These are phyloP conservation scores for Coemansia sp. DNA, from an alignment of 192 early-diverging fungal species.

Conservation along the genomic window DNA sequence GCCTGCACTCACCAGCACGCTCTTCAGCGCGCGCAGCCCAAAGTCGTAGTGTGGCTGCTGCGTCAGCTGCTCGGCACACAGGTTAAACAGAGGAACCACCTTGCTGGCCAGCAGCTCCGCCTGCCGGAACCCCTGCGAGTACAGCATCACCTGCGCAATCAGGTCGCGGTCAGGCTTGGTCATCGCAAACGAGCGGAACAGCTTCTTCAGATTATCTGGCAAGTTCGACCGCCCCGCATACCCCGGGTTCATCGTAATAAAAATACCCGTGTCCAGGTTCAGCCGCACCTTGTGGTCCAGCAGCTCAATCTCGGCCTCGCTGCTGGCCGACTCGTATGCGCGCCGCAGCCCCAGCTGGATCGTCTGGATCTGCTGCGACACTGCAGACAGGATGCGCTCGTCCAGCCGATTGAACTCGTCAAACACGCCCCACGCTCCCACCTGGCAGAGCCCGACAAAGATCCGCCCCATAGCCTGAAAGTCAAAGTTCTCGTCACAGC, in stretches of 20 bases:
- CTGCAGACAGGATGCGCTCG: conserved; percentile 96
- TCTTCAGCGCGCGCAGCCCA: conserved; percentile 96
- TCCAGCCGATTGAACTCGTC: conserved; percentile 99
- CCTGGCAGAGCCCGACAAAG: conserved; percentile 97
- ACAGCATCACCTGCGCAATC: conserved; percentile 99
- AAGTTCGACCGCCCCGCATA: conserved; percentile 98
- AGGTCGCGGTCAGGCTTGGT: conserved; percentile 95
- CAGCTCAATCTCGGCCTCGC: conserved; percentile 80
- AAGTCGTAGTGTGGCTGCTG: conserved; percentile 99
- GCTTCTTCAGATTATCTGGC: conserved; percentile 98
- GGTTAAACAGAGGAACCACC: conserved; percentile 95
- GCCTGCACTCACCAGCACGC: conserved; percentile 98
- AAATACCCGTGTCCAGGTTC: conserved; percentile 89
- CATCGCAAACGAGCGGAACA: conserved; percentile 99
- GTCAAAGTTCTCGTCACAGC: conserved; percentile 99
- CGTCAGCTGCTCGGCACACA: conserved; percentile 92
- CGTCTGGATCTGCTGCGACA: conserved; percentile 98
- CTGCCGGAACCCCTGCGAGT: conserved; percentile 97
- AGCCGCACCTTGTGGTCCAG: conserved; percentile 84
- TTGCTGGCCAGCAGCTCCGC: conserved; percentile 93
- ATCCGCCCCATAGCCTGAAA: conserved; percentile 99
- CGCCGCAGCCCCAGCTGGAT: conserved; percentile 91
- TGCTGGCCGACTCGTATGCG: conserved; percentile 6
- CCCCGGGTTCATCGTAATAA: conserved; percentile 99
- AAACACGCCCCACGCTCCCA: conserved; percentile 99